Conservation (phyloP, 2,329 filamentous ascomycete species). For the Colletotrichum eleusines region DNA sequence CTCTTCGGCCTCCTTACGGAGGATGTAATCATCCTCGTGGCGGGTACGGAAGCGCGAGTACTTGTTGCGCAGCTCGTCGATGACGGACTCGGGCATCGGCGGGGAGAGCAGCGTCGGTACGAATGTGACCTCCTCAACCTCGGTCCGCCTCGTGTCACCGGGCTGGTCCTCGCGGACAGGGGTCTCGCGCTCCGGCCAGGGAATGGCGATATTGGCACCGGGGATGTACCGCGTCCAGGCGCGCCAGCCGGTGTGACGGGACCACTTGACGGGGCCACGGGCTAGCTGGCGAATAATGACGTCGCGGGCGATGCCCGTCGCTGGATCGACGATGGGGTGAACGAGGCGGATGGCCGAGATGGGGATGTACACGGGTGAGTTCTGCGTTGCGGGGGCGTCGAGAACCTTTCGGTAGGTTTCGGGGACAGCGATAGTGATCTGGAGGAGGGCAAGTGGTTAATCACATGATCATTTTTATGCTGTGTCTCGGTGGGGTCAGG, state of each 20-base stretch:
- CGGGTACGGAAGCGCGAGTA: constrained; percentile 85
- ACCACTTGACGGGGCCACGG: constrained; percentile 62
- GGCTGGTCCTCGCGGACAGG: constrained; percentile 66
- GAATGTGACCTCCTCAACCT: constrained; percentile 81
- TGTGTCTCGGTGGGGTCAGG: too few species aligned
- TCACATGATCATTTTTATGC: not conserved
- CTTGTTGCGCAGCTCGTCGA: constrained; percentile 88
- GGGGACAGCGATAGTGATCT: constrained; percentile 55
- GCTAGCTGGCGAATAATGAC: constrained; percentile 81
- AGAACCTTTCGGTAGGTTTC: constrained; percentile 53
- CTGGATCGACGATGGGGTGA: constrained; percentile 76
- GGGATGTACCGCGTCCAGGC: constrained; percentile 72
- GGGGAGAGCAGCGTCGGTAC: constrained; percentile 80
- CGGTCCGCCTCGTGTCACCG: constrained; percentile 80
- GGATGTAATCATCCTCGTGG: constrained; percentile 81
- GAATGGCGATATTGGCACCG: constrained; percentile 78
- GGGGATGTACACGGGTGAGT: constrained; percentile 70
- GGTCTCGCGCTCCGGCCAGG: constrained; percentile 75
- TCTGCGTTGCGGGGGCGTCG: constrained; percentile 56
- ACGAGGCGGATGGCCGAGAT: constrained; percentile 85
- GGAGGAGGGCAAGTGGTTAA: constrained; percentile 20
- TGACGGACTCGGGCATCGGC: constrained; percentile 82
- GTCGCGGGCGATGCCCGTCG: constrained; percentile 75
- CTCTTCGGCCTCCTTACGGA: constrained; percentile 72
- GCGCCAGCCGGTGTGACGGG: constrained; percentile 56